Conservation (phyloP, 1,284 basidiomycete species). For the Cryptococcus amylolentus region DNA sequence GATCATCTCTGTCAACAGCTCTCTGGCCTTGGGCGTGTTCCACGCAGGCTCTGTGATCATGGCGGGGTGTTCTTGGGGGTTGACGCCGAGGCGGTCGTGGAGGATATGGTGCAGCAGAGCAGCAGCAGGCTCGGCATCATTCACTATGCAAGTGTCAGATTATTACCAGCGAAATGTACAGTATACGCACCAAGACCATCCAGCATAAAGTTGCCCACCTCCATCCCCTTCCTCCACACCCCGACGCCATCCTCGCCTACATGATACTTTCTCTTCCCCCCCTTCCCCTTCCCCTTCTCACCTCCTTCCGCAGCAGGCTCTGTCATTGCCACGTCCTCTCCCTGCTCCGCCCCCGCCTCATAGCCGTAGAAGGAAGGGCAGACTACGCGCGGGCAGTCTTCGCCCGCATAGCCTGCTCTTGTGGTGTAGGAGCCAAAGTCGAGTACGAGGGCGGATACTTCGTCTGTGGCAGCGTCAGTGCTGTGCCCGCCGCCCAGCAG, state of each 20-base stretch:
- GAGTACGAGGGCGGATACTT: slow-evolving; percentile 87
- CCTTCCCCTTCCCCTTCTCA: slow-evolving; percentile 47
- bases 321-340: slow-evolving; percentile 34
- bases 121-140: slow-evolving; percentile 72
- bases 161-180: neutral
- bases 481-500: neutral
- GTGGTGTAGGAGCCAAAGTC: slow-evolving; percentile 89
- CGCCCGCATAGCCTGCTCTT: slow-evolving; percentile 93
- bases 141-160: slow-evolving; percentile 54
- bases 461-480: slow-evolving; percentile 28
- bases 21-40: slow-evolving; percentile 85
- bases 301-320: slow-evolving; percentile 27
- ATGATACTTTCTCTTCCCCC: slow-evolving; percentile 60
- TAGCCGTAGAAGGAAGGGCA: slow-evolving; percentile 88
- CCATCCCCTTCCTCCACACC: slow-evolving; percentile 86
- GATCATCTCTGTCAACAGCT: slow-evolving; percentile 91
- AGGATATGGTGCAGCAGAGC: slow-evolving; percentile 73
- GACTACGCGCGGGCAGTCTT: slow-evolving; percentile 90
- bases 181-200: slow-evolving; percentile 76
- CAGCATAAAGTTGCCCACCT: slow-evolving; percentile 76
- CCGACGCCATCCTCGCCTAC: slow-evolving; percentile 87
- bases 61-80: slow-evolving; percentile 75
- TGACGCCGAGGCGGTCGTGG: slow-evolving; percentile 66
- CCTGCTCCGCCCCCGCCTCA: slow-evolving; percentile 54
- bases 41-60: slow-evolving; percentile 94